Percentiles rank a stretch among this genome's conserved stretches.
Conservation (phyloP, 78 protist genomes). For the Speleostelium caveatum region DNA sequence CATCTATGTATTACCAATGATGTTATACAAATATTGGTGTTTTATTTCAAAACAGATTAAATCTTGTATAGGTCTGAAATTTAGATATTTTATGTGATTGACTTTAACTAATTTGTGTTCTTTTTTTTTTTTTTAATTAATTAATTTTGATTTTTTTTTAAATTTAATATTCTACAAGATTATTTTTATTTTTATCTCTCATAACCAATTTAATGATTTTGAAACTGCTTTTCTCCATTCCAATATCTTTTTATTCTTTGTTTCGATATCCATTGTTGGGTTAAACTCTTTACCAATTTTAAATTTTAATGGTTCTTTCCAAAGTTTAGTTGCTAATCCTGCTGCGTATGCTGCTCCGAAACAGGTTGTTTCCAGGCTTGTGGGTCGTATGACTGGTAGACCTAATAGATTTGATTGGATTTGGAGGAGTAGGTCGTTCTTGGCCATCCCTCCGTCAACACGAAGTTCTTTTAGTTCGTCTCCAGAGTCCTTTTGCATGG, state of each 20-base stretch:
- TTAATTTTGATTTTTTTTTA: too few species aligned
- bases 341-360: slow-evolving; percentile 93
- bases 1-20: too few species aligned
- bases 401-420: slow-evolving; percentile 87
- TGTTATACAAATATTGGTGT: too few species aligned
- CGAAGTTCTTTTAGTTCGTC: slow-evolving; percentile 36
- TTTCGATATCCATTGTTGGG: background rate
- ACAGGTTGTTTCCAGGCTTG: slow-evolving; percentile 86
- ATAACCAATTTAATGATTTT: slow-evolving; percentile 82
- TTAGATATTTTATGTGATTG: background rate
- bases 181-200: too few species aligned
- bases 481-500: slow-evolving; percentile 82
- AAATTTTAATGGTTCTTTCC: slow-evolving; percentile 22
- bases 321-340: slow-evolving; percentile 74
- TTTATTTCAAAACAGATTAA: background rate
- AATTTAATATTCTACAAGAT: background rate
- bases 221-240: slow-evolving; percentile 84
- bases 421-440: slow-evolving; percentile 80
- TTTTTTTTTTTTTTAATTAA: slow-evolving; percentile 1
- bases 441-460: slow-evolving; percentile 94
- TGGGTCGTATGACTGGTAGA: slow-evolving; percentile 80
- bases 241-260: background rate
- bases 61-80: background rate
- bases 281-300: slow-evolving; percentile 19
- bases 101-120: background rate